Conservation (phyloP, 163 green algal genomes). For the Scenedesmus sp. region DNA sequence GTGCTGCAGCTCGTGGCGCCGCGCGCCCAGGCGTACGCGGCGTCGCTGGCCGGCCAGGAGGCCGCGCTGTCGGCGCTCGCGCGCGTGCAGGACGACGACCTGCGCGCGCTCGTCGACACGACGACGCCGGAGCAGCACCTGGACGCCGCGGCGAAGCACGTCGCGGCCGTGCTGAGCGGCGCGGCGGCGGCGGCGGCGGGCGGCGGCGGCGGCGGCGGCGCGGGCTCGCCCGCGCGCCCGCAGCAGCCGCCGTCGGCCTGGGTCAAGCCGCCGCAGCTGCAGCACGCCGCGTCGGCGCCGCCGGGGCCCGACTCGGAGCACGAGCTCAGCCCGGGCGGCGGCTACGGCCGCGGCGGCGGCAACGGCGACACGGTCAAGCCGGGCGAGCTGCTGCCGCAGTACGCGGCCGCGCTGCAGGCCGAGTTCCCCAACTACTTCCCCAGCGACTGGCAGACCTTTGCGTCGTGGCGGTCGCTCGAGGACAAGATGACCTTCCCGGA, state of each 20-base stretch:
- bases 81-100: conserved; percentile 22
- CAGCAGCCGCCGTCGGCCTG: no score
- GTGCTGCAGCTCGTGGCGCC: conserved; percentile 17
- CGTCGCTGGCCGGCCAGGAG: not conserved
- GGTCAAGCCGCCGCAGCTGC: no score
- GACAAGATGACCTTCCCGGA: conserved; percentile 35
- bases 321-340: not conserved
- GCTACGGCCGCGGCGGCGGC: conserved; percentile 1
- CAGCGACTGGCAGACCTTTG: conserved; percentile 26
- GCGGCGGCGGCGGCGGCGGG: no score
- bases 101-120: conserved; percentile 11
- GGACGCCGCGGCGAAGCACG: conserved; percentile 29
- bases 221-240: not conserved
- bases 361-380: conserved; percentile 26
- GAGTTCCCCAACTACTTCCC: conserved; percentile 44
- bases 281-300: no score
- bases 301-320: not conserved
- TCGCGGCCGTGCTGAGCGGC: not conserved
- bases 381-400: conserved; percentile 29
- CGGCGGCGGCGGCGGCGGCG: not conserved
- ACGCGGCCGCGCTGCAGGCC: conserved; percentile 11
- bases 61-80: not conserved
- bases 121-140: conserved; percentile 21
- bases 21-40: conserved; percentile 9
- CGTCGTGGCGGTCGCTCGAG: conserved; percentile 24